These are phyloP conservation scores for Penicillium hordei DNA, from an alignment of 2,329 filamentous ascomycete species.

Conservation along the genomic window DNA sequence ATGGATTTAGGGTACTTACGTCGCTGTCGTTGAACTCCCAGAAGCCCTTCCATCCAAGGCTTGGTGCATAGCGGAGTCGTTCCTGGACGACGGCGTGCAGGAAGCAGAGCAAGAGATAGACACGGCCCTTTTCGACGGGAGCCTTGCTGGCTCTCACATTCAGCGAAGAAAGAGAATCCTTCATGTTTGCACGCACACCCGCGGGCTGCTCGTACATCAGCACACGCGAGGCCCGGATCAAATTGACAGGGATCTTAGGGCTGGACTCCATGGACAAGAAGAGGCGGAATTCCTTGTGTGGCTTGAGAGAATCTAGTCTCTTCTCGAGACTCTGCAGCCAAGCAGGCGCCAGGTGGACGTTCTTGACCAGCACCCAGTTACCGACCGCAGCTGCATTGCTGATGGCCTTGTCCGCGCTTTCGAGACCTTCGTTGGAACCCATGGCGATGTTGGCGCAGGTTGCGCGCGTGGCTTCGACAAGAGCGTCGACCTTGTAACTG, in stretches of 20 bases:
- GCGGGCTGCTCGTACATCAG: constrained; percentile 98
- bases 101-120: constrained; percentile 91
- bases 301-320: constrained; percentile 90
- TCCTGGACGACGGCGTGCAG: constrained; percentile 95
- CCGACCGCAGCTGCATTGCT: constrained; percentile 87
- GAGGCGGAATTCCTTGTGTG: constrained; percentile 86
- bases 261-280: constrained; percentile 99
- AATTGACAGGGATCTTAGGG: constrained; percentile 92
- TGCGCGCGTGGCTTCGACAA: constrained; percentile 80
- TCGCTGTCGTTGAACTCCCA: constrained; percentile 99
- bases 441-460: constrained; percentile 97
- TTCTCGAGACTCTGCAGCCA: constrained; percentile 98
- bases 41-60: constrained; percentile 94
- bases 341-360: constrained; percentile 91
- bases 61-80: constrained; percentile 88
- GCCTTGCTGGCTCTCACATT: constrained; percentile 73
- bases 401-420: constrained; percentile 93
- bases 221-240: constrained; percentile 88
- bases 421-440: constrained; percentile 92
- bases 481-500: constrained; percentile 95
- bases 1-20: constrained; percentile 60
- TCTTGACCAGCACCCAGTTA: constrained; percentile 97
- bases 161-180: constrained; percentile 86
- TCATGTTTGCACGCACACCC: constrained; percentile 96
- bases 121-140: constrained; percentile 83